These are phyloP conservation scores for Dichotomocladium elegans DNA, from an alignment of 371 early-diverging fungal species.

Conservation along the genomic window DNA sequence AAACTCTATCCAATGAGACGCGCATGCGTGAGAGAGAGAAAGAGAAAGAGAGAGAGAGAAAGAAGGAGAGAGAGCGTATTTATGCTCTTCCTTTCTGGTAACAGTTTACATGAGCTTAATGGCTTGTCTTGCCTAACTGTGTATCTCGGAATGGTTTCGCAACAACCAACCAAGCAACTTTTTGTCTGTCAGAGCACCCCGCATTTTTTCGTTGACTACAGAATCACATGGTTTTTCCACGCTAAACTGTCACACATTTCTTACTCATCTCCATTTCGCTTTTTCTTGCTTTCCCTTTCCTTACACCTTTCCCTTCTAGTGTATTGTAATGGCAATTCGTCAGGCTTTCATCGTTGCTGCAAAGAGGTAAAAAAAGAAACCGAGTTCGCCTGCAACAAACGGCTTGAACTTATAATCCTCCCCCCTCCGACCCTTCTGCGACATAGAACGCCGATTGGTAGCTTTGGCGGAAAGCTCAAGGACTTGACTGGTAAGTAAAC, in stretches of 20 bases:
- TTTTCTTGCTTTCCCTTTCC: slow-evolving; percentile 1
- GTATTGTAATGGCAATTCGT: slow-evolving; percentile 31
- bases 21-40: too few species aligned
- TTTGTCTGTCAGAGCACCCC: too few species aligned
- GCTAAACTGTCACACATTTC: not conserved
- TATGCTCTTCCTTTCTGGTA: too few species aligned
- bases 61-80: too few species aligned
- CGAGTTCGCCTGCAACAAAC: not conserved
- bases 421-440: not conserved
- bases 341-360: slow-evolving; percentile 49
- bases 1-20: too few species aligned
- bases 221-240: not conserved
- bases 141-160: too few species aligned
- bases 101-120: too few species aligned
- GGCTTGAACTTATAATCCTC: not conserved
- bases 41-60: too few species aligned
- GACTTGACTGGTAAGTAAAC: slow-evolving; percentile 50
- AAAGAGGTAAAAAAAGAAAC: slow-evolving; percentile 25
- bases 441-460: slow-evolving; percentile 70
- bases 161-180: too few species aligned
- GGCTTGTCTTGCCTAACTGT: too few species aligned
- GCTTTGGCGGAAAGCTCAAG: slow-evolving; percentile 86
- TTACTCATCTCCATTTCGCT: not conserved
- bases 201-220: too few species aligned
- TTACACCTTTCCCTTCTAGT: not conserved